Conservation (phyloP, 2,329 filamentous ascomycete species). For the Aspergillus unguis region DNA sequence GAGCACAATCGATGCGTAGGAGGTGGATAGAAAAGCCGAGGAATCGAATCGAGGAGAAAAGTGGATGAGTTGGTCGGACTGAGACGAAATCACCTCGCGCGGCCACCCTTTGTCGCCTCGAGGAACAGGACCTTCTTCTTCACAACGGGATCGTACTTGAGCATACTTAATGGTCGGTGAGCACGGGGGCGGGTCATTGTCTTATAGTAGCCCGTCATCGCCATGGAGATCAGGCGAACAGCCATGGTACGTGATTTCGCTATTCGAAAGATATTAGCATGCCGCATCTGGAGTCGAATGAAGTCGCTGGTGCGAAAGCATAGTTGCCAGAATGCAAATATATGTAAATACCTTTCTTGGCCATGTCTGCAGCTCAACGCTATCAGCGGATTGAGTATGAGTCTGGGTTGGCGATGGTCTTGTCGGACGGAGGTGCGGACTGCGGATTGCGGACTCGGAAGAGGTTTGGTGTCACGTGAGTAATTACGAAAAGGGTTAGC, state of each 20-base stretch:
- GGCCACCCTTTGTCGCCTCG: conserved; percentile 79
- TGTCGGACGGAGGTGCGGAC: conserved; percentile 1
- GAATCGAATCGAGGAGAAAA: neutral
- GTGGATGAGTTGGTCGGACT: neutral
- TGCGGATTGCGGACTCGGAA: conserved; percentile 1
- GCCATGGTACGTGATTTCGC: conserved; percentile 88
- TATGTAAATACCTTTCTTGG: conserved; percentile 41
- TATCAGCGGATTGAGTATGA: neutral
- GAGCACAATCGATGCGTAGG: neutral
- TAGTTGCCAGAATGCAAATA: neutral
- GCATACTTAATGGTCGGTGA: conserved; percentile 84
- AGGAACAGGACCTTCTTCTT: conserved; percentile 94
- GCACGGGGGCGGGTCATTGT: conserved; percentile 79
- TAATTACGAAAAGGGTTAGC: neutral
- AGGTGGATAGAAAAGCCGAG: too few relatives aligned
- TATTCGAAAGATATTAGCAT: conserved; percentile 34
- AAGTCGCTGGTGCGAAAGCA: neutral
- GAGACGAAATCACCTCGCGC: conserved; percentile 37
- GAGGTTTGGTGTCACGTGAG: conserved; percentile 4
- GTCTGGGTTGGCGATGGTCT: neutral
- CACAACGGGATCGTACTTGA: conserved; percentile 98
- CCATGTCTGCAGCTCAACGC: conserved; percentile 32
- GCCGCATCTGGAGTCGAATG: neutral
- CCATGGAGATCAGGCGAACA: conserved; percentile 96
- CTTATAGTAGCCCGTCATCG: conserved; percentile 97